These are phyloP conservation scores for Rhododendron vialii DNA, from an alignment of 148 eudicot genomes.

Conservation along the genomic window DNA sequence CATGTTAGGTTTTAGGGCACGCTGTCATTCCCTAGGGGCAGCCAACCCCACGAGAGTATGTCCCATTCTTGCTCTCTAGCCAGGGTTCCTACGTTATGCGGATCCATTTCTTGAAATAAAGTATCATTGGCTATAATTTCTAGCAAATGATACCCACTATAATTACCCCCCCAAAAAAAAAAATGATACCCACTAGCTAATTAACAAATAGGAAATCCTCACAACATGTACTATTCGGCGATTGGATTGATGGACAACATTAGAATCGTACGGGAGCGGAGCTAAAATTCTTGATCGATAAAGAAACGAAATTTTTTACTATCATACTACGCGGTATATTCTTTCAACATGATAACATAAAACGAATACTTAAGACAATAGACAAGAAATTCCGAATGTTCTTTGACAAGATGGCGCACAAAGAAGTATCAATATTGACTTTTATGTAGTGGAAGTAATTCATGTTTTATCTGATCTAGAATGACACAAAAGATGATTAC, in stretches of 20 bases:
- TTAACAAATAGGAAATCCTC: neutral
- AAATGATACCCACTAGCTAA: neutral
- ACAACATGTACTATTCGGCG: neutral
- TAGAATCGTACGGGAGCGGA: neutral
- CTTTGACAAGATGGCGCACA: neutral
- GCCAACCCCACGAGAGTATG: neutral
- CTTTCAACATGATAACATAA: neutral
- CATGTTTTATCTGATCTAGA: neutral
- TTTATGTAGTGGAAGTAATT: neutral
- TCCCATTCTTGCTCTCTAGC: neutral
- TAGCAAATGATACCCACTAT: neutral
- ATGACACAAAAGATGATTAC: neutral
- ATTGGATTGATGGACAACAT: neutral
- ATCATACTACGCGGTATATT: neutral
- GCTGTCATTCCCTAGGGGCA: neutral
- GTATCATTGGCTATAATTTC: neutral
- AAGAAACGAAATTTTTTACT: neutral
- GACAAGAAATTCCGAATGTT: neutral
- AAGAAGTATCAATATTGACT: neutral
- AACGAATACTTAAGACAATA: neutral
- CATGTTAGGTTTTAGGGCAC: neutral
- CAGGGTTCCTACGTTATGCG: conserved; percentile 1
- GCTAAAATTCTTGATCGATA: neutral
- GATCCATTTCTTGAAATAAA: neutral
- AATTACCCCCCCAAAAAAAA: no score